phyloP scores from a whole-genome alignment of 352 stramenopile species.

The Globisporangium nunn region DNA sequence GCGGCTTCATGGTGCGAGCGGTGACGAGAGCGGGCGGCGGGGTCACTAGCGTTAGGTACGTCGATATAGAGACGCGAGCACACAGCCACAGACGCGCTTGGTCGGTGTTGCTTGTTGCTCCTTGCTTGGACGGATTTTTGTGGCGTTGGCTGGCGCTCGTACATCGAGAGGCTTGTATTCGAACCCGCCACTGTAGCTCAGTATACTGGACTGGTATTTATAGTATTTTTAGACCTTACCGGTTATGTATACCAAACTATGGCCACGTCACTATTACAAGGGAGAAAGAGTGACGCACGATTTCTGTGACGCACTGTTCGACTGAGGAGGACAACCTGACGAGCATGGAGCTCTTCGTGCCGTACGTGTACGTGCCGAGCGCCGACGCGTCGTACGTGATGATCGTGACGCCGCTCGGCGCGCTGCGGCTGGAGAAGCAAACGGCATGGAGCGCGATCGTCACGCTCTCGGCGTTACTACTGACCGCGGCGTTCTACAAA shows the following conservation, averaged over 20 bases:
- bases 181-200: no score
- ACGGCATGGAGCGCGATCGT: conserved; percentile 32
- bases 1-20: conserved; percentile 65
- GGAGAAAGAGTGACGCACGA: no score
- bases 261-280: no score
- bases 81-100: neutral
- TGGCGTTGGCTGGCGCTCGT: no score
- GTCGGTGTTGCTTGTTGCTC: neutral
- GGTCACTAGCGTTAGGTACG: no score
- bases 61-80: no score
- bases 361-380: conserved; percentile 71
- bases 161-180: no score
- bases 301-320: no score
- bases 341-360: conserved; percentile 37
- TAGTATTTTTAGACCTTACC: no score
- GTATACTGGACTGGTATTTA: no score
- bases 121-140: conserved; percentile 1
- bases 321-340: neutral
- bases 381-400: conserved; percentile 44
- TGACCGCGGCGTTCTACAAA: conserved; percentile 24
- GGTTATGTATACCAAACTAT: no score
- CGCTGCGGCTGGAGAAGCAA: conserved; percentile 49
- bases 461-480: conserved; percentile 24
- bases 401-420: conserved; percentile 65
- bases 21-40: no score